Evolutionary conservation across 2,329 filamentous ascomycete genomes (phyloP).

Genomic region (Exophiala alcalophila): DNA sequence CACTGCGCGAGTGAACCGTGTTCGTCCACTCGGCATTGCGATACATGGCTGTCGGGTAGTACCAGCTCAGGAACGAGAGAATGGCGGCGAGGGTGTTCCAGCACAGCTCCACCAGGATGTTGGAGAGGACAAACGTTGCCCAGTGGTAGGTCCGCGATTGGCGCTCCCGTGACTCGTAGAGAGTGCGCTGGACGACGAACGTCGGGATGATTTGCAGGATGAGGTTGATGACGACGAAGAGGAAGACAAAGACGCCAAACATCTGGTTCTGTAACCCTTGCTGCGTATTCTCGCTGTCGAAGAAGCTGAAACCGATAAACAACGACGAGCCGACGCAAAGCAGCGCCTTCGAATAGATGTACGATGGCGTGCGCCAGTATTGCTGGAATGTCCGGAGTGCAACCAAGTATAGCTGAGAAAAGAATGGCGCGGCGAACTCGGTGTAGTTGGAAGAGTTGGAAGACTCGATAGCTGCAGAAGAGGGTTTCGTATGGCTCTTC

Average conservation of each 20-base stretch:
- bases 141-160: constrained; percentile 70
- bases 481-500: too few relatives aligned
- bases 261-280: constrained; percentile 87
- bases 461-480: too few relatives aligned
- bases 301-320: constrained; percentile 83
- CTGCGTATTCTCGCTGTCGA: constrained; percentile 66
- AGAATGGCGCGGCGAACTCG: constrained; percentile 78
- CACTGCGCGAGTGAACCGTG: constrained; percentile 67
- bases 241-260: constrained; percentile 81
- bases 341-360: constrained; percentile 77
- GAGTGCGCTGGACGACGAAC: constrained; percentile 55
- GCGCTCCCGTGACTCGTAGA: constrained; percentile 59
- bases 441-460: too few relatives aligned
- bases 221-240: constrained; percentile 68
- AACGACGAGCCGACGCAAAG: constrained; percentile 73
- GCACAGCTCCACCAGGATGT: constrained; percentile 68
- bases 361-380: constrained; percentile 79
- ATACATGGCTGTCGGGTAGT: constrained; percentile 58
- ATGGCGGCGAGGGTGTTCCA: constrained; percentile 61
- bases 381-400: constrained; percentile 77
- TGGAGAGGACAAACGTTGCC: constrained; percentile 68
- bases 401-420: constrained; percentile 63
- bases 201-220: constrained; percentile 54
- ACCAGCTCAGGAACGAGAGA: constrained; percentile 63
- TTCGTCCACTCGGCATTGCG: constrained; percentile 52